Percentiles rank a stretch among this genome's conserved stretches.
Conservation (phyloP, 139 green algal species). For the Mychonastes homosphaera region DNA sequence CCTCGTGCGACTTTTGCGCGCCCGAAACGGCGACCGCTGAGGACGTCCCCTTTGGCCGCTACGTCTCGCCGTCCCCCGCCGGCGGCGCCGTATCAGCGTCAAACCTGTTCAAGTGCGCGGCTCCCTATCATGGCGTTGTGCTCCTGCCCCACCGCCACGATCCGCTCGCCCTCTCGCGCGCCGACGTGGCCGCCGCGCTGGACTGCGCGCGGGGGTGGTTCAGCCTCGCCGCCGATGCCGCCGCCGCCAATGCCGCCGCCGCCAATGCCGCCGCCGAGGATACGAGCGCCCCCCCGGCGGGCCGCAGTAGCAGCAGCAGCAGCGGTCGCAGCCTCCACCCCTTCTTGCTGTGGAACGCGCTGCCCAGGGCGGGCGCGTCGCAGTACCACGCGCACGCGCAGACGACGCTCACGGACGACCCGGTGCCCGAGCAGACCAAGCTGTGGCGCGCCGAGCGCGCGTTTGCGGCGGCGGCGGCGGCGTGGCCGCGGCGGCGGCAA, state of each 20-base stretch:
- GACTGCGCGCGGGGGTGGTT: constrained; percentile 46
- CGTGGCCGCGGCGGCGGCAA: too few relatives aligned
- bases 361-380: constrained; percentile 36
- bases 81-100: constrained; percentile 54
- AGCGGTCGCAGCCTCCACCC: constrained; percentile 21
- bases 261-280: background rate
- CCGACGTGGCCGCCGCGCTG: constrained; percentile 49
- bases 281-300: constrained; percentile 1
- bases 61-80: too few relatives aligned
- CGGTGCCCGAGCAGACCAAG: background rate
- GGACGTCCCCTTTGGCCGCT: too few relatives aligned
- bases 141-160: constrained; percentile 77
- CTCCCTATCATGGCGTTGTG: constrained; percentile 61
- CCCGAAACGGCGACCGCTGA: too few relatives aligned
- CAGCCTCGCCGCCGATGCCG: background rate
- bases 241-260: background rate
- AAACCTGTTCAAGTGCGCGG: constrained; percentile 76
- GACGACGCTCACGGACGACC: constrained; percentile 13
- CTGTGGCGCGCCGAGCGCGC: constrained; percentile 1
- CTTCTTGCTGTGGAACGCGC: constrained; percentile 65
- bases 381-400: constrained; percentile 40
- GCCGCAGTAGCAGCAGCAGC: background rate
- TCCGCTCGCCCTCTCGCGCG: constrained; percentile 48
- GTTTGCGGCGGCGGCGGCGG: background rate
- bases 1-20: too few relatives aligned